Conservation (phyloP, 2,329 filamentous ascomycete genomes). For the Ophiocordyceps camponoti-leonardi region DNA sequence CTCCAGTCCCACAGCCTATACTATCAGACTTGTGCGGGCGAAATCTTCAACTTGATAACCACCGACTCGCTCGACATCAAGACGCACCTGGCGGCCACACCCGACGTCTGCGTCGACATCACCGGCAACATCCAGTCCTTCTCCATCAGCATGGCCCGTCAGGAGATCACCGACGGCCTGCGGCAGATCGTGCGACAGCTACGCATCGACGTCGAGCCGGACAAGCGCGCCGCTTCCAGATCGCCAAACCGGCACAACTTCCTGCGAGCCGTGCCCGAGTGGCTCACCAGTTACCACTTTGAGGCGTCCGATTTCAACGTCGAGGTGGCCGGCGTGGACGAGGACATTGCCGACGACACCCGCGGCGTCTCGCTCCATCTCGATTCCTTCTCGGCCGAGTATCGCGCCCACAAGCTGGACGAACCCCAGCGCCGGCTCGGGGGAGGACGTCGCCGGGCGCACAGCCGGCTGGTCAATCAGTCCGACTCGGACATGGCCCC, state of each 20-base stretch:
- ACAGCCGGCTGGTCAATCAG: slow-evolving; percentile 53
- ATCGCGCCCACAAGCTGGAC: slow-evolving; percentile 65
- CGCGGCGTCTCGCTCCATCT: slow-evolving; percentile 74
- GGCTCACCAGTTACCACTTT: slow-evolving; percentile 70
- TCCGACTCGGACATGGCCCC: slow-evolving; percentile 45
- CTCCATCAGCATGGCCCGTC: slow-evolving; percentile 73
- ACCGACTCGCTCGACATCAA: slow-evolving; percentile 83
- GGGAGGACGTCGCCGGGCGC: slow-evolving; percentile 47
- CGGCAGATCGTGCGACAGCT: slow-evolving; percentile 82
- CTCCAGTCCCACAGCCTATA: slow-evolving; percentile 80
- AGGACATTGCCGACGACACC: slow-evolving; percentile 63
- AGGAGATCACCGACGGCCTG: slow-evolving; percentile 83
- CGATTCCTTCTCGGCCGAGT: slow-evolving; percentile 77
- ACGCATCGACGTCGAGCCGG: slow-evolving; percentile 47
- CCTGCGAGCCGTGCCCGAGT: slow-evolving; percentile 60
- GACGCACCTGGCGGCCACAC: slow-evolving; percentile 66
- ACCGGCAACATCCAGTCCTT: slow-evolving; percentile 73
- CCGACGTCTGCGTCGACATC: slow-evolving; percentile 67
- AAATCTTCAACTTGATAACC: slow-evolving; percentile 71
- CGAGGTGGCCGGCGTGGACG: slow-evolving; percentile 78
- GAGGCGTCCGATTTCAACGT: slow-evolving; percentile 80
- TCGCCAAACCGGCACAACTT: slow-evolving; percentile 45
- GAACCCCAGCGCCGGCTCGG: slow-evolving; percentile 34
- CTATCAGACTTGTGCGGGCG: slow-evolving; percentile 75
- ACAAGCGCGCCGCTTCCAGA: slow-evolving; percentile 32